A percentile compares a stretch with the other conserved stretches of the same genome.
Evolutionary conservation across 257 asterid species (phyloP).

Genomic region (Salvia hispanica): DNA sequence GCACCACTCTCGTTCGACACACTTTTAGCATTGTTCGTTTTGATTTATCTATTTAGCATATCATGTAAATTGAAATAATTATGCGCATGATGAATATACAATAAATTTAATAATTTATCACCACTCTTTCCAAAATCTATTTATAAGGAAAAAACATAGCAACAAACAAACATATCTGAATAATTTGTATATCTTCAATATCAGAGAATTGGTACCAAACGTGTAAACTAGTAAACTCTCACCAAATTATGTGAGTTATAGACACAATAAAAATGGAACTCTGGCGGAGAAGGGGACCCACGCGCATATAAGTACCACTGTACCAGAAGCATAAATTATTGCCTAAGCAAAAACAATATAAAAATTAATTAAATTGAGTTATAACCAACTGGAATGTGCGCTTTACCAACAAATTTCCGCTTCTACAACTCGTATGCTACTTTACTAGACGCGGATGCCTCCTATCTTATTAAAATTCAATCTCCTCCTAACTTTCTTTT

Average conservation of each 20-base stretch:
- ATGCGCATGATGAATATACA: too few relatives aligned
- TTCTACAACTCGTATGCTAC: constrained; percentile 23
- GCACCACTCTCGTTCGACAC: too few relatives aligned
- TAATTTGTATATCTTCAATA: constrained; percentile 18
- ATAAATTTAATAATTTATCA: too few relatives aligned
- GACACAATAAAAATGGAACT: constrained; percentile 13
- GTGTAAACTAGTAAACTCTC: constrained; percentile 17
- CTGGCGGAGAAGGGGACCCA: constrained; percentile 26
- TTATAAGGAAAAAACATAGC: neutral
- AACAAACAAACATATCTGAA: neutral
- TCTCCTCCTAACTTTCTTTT: too few relatives aligned
- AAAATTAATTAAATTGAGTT: neutral
- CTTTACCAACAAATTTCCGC: constrained; percentile 27
- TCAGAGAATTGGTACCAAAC: constrained; percentile 26
- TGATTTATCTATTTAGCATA: too few relatives aligned
- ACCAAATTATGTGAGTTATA: too few relatives aligned
- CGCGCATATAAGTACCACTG: constrained; percentile 26
- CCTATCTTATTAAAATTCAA: neutral
- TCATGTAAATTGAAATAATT: too few relatives aligned
- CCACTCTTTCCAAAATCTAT: neutral
- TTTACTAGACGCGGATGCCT: constrained; percentile 30
- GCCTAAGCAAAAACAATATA: neutral
- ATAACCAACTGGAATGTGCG: constrained; percentile 27
- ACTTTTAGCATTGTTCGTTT: too few relatives aligned
- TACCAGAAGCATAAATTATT: constrained; percentile 15